Conservation (phyloP, 805 yeast genomes). For the Spathaspora sp. region DNA sequence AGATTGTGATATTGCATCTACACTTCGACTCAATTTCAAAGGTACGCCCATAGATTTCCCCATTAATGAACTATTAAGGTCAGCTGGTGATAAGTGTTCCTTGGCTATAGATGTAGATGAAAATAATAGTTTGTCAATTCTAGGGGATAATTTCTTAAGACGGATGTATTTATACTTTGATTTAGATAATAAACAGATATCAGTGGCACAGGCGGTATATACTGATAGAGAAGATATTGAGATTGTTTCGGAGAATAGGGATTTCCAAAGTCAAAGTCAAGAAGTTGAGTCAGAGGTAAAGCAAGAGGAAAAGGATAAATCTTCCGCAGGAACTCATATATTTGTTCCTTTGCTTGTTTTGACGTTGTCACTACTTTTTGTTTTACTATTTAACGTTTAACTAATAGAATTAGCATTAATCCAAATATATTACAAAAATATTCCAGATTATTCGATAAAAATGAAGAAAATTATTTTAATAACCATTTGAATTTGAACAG, state of each 20-base stretch:
- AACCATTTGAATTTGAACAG: too few species aligned
- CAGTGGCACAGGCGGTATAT: constrained; percentile 20
- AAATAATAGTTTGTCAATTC: constrained; percentile 1
- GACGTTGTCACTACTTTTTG: not conserved
- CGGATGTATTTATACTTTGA: constrained; percentile 23
- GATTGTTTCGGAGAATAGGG: not conserved
- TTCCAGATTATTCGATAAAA: too few species aligned
- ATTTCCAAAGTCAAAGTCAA: not conserved
- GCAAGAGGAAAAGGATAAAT: not conserved
- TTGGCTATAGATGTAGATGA: constrained; percentile 1
- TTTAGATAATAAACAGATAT: constrained; percentile 20
- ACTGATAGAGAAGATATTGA: constrained; percentile 7
- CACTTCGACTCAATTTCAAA: constrained; percentile 47
- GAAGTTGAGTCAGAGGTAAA: not conserved
- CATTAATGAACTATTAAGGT: constrained; percentile 3
- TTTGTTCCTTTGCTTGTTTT: not conserved
- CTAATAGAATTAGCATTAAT: not conserved
- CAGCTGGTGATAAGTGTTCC: not conserved
- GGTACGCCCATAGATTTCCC: constrained; percentile 55
- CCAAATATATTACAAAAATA: too few species aligned
- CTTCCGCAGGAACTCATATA: not conserved
- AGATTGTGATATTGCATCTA: constrained; percentile 30
- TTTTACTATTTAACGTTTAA: not conserved
- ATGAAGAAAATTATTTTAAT: too few species aligned
- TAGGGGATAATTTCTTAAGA: constrained; percentile 28